A percentile compares a stretch with the other conserved stretches of the same genome.
These are phyloP conservation scores for Cochlearia excelsa DNA, from an alignment of 345 rosid genomes.

Conservation along the genomic window DNA sequence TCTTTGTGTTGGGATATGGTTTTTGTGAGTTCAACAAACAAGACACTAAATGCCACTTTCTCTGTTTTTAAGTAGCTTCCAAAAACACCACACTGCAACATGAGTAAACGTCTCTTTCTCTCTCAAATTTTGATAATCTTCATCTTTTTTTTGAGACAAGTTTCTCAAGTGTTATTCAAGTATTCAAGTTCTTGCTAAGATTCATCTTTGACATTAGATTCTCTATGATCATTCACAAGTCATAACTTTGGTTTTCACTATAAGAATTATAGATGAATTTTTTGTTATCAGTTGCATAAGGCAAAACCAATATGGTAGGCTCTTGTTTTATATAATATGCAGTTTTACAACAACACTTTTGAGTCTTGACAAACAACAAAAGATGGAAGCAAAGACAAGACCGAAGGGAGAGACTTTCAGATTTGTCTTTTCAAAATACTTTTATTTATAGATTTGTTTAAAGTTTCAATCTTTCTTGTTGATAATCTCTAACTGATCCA, in stretches of 20 bases:
- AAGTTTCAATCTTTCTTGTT: no score
- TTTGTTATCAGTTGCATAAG: slow-evolving; percentile 2
- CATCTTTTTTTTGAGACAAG: not conserved
- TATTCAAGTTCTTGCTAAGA: not conserved
- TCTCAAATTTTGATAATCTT: no score
- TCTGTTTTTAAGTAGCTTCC: no score
- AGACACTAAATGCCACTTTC: no score
- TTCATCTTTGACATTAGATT: not conserved
- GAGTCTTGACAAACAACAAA: slow-evolving; percentile 18
- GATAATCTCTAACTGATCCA: no score
- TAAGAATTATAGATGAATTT: slow-evolving; percentile 6
- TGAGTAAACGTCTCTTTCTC: no score
- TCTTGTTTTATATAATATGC: slow-evolving; percentile 7
- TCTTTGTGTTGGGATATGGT: slow-evolving; percentile 22
- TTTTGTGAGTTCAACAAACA: no score
- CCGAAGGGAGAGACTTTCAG: slow-evolving; percentile 22
- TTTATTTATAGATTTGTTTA: not conserved
- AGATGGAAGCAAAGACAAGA: slow-evolving; percentile 19
- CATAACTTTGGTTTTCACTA: slow-evolving; percentile 1
- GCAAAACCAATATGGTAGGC: not conserved
- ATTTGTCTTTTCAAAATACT: slow-evolving; percentile 19
- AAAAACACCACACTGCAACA: no score
- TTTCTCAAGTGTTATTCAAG: not conserved
- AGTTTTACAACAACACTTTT: slow-evolving; percentile 9
- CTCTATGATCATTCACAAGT: not conserved